phyloP scores from a whole-genome alignment of 2,329 filamentous ascomycete genomes.

The Neoscytalidium dimidiatum region DNA sequence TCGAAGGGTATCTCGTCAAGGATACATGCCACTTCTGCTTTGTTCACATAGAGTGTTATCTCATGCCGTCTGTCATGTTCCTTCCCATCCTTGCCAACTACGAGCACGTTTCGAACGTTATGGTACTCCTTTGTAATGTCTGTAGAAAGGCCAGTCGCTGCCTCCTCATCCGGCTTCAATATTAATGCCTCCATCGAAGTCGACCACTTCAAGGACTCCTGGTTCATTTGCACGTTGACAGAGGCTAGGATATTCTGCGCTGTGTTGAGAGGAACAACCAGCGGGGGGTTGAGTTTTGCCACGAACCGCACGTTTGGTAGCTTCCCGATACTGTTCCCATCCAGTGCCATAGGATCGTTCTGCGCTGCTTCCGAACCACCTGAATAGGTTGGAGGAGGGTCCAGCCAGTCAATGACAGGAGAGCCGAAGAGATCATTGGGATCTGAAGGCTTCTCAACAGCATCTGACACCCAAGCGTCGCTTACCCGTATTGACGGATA shows the following conservation, averaged over 20 bases:
- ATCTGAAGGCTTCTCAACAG: constrained; percentile 53
- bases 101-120: constrained; percentile 50
- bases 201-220: constrained; percentile 50
- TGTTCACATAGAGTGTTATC: constrained; percentile 70
- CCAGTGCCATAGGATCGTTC: constrained; percentile 57
- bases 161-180: constrained; percentile 54
- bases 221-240: constrained; percentile 59
- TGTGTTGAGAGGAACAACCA: constrained; percentile 67
- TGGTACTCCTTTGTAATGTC: constrained; percentile 53
- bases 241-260: constrained; percentile 64
- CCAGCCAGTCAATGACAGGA: constrained; percentile 66
- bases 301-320: constrained; percentile 74
- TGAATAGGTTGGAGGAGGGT: constrained; percentile 64
- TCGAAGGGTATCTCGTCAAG: constrained; percentile 72
- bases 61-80: constrained; percentile 39
- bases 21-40: constrained; percentile 69
- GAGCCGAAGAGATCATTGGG: constrained; percentile 47
- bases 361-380: constrained; percentile 28
- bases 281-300: constrained; percentile 71
- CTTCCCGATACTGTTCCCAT: constrained; percentile 48
- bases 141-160: constrained; percentile 46
- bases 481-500: constrained; percentile 69
- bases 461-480: constrained; percentile 70
- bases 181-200: constrained; percentile 56
- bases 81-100: constrained; percentile 30